phyloP scores from a whole-genome alignment of 1,139 yeast species.

The Kodamaea derodonti region DNA sequence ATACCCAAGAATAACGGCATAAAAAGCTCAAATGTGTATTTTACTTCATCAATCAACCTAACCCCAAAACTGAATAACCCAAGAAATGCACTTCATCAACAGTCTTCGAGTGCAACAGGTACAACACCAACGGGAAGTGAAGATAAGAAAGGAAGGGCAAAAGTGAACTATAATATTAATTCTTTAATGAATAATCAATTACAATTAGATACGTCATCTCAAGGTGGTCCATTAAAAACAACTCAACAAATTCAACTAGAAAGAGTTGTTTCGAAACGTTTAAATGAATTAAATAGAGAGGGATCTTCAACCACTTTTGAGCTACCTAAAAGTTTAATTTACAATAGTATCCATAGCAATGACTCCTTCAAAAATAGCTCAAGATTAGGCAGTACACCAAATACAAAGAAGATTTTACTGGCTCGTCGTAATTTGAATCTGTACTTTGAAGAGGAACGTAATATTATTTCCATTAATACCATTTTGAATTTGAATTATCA shows the following conservation, averaged over 20 bases:
- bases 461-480: conserved; percentile 40
- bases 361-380: conserved; percentile 20
- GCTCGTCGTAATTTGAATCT: conserved; percentile 44
- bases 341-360: conserved; percentile 27
- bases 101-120: conserved; percentile 7
- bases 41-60: conserved; percentile 42
- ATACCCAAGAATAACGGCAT: conserved; percentile 35
- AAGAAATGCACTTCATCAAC: conserved; percentile 1
- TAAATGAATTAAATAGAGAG: conserved; percentile 37
- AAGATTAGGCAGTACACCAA: conserved; percentile 43
- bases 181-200: conserved; percentile 45
- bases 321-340: conserved; percentile 40
- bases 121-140: conserved; percentile 2
- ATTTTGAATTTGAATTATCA: conserved; percentile 40
- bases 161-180: conserved; percentile 44
- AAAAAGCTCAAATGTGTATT: conserved; percentile 38
- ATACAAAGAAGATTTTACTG: conserved; percentile 42
- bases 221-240: conserved; percentile 37
- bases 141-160: conserved; percentile 29
- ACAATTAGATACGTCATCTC: conserved; percentile 26
- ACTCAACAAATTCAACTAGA: conserved; percentile 44
- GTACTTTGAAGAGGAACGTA: conserved; percentile 47
- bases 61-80: conserved; percentile 33
- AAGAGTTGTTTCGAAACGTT: conserved; percentile 34
- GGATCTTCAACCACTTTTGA: conserved; percentile 30